Conservation (phyloP, 2,329 filamentous ascomycete genomes). For the Monosporascus sp. region DNA sequence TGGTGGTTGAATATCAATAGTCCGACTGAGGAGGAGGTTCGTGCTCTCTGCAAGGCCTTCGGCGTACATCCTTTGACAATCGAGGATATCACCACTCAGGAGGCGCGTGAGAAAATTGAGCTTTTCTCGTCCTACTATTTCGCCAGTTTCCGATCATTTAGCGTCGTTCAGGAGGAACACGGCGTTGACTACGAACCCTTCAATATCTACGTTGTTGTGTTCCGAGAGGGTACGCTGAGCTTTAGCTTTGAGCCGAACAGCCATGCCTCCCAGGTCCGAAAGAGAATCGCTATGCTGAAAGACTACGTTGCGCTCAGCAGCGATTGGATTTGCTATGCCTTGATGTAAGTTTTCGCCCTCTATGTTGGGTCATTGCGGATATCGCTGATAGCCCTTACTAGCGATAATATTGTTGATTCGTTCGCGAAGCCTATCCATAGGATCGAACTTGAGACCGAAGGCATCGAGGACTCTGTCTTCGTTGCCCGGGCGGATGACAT, state of each 20-base stretch:
- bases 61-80: conserved; percentile 92
- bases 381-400: conserved; percentile 30
- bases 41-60: conserved; percentile 86
- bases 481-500: conserved; percentile 88
- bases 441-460: conserved; percentile 83
- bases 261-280: conserved; percentile 83
- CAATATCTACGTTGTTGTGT: conserved; percentile 95
- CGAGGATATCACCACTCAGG: conserved; percentile 92
- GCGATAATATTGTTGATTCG: conserved; percentile 94
- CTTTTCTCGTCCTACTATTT: conserved; percentile 98
- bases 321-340: conserved; percentile 98
- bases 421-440: conserved; percentile 87
- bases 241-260: conserved; percentile 88
- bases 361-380: neutral
- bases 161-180: conserved; percentile 68
- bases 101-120: conserved; percentile 97
- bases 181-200: conserved; percentile 86
- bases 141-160: conserved; percentile 93
- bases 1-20: conserved; percentile 98
- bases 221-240: conserved; percentile 88
- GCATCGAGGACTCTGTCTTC: conserved; percentile 93
- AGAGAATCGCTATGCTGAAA: conserved; percentile 85
- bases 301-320: conserved; percentile 93
- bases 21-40: conserved; percentile 82
- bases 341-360: conserved; percentile 62